A percentile compares a stretch with the other conserved stretches of the same genome.
These are phyloP conservation scores for Stellera chamaejasme DNA, from an alignment of 345 rosid species.

Conservation along the genomic window DNA sequence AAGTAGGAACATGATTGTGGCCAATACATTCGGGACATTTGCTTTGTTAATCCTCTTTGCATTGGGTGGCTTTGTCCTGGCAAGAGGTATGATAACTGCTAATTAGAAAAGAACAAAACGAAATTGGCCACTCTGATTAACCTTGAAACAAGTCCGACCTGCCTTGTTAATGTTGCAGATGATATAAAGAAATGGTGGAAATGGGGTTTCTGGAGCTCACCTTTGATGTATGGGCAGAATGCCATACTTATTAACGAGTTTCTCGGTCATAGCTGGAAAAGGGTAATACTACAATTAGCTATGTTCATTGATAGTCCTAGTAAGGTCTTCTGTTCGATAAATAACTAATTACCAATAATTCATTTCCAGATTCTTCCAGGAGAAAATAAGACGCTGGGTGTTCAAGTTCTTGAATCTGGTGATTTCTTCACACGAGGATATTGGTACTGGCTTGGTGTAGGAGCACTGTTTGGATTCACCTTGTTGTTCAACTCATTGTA, in stretches of 20 bases:
- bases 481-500: slow-evolving; percentile 39
- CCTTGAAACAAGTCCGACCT: neutral
- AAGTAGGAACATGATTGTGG: slow-evolving; percentile 57
- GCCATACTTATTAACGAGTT: slow-evolving; percentile 57
- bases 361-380: slow-evolving; percentile 15
- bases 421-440: slow-evolving; percentile 33
- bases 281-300: slow-evolving; percentile 26
- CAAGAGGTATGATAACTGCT: slow-evolving; percentile 28
- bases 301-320: neutral
- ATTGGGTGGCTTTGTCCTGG: slow-evolving; percentile 55
- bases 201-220: slow-evolving; percentile 84
- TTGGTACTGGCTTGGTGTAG: slow-evolving; percentile 74
- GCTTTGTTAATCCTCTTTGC: slow-evolving; percentile 39
- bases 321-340: neutral
- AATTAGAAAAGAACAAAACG: slow-evolving; percentile 4
- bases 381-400: slow-evolving; percentile 30
- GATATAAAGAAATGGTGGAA: slow-evolving; percentile 80
- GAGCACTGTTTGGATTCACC: slow-evolving; percentile 39
- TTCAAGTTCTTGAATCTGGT: slow-evolving; percentile 32
- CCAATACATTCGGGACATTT: slow-evolving; percentile 58
- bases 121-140: neutral
- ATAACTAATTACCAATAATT: neutral
- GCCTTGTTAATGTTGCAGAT: slow-evolving; percentile 28
- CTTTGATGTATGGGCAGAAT: slow-evolving; percentile 71
- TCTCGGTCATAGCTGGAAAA: slow-evolving; percentile 62